These are phyloP conservation scores for Cladophialophora chaetospira DNA, from an alignment of 2,329 filamentous ascomycete species.

Conservation along the genomic window DNA sequence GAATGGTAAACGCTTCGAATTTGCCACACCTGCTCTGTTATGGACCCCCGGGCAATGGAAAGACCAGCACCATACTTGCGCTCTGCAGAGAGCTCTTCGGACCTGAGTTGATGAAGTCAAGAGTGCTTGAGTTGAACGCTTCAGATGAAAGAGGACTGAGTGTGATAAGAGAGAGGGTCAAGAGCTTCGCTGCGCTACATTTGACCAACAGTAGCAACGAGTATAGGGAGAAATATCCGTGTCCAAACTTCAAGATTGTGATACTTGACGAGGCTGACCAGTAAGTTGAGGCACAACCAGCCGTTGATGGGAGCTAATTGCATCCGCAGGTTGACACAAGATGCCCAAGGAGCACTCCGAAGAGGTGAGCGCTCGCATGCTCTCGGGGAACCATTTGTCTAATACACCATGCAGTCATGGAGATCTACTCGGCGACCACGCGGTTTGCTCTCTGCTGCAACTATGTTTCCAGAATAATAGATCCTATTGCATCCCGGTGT, in stretches of 20 bases:
- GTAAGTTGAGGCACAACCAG: not conserved
- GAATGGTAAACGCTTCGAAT: conserved; percentile 91
- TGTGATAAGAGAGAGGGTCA: conserved; percentile 97
- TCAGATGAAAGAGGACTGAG: conserved; percentile 97
- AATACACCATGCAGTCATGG: no score
- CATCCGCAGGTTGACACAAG: conserved; percentile 75
- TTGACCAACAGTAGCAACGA: conserved; percentile 36
- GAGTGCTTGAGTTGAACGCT: conserved; percentile 98
- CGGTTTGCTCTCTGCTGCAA: conserved; percentile 98
- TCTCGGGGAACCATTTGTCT: no score
- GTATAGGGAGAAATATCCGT: conserved; percentile 70
- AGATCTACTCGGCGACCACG: conserved; percentile 95
- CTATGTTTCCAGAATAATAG: conserved; percentile 97
- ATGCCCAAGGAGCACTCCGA: conserved; percentile 84
- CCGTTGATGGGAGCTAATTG: no score
- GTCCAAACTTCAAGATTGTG: conserved; percentile 98
- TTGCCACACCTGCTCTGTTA: conserved; percentile 99
- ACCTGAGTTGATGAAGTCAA: conserved; percentile 85
- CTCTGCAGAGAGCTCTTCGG: conserved; percentile 97
- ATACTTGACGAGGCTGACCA: conserved; percentile 70
- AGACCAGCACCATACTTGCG: conserved; percentile 96
- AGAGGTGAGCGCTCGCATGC: not conserved
- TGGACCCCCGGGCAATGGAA: conserved; percentile 93
- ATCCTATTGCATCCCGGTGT: conserved; percentile 88
- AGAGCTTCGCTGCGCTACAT: conserved; percentile 77